Conservation (phyloP, 306 rosid species). For the Quercus dentata region DNA sequence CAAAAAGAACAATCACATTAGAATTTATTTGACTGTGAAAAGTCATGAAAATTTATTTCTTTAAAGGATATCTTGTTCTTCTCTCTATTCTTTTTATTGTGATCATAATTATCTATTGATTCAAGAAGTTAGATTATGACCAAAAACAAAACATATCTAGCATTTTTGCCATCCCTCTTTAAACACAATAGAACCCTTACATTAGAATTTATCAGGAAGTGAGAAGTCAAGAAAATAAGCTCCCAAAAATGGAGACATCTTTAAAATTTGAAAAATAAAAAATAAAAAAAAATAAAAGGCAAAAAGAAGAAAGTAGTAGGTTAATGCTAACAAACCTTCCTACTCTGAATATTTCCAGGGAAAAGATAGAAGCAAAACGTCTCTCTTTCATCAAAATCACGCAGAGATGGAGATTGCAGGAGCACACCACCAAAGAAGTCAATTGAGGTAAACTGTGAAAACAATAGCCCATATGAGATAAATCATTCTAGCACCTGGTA, state of each 20-base stretch:
- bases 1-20: too few species aligned
- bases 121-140: neutral
- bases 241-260: neutral
- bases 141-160: neutral
- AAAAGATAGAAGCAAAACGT: constrained; percentile 78
- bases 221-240: neutral
- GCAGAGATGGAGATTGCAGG: constrained; percentile 78
- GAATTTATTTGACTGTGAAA: too few species aligned
- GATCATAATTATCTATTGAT: neutral
- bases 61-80: neutral
- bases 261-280: neutral
- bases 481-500: neutral
- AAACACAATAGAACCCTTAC: neutral
- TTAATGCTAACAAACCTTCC: constrained; percentile 53
- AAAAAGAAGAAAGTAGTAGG: neutral
- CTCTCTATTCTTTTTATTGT: neutral
- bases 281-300: neutral
- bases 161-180: neutral
- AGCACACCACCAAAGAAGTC: constrained; percentile 69
- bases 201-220: neutral
- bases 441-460: constrained; percentile 54
- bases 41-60: neutral
- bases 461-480: constrained; percentile 7
- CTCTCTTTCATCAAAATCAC: constrained; percentile 84
- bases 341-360: constrained; percentile 46